Percentiles rank a stretch among this genome's conserved stretches.
phyloP scores from a whole-genome alignment of 306 rosid genomes.

The Lotus japonicus region DNA sequence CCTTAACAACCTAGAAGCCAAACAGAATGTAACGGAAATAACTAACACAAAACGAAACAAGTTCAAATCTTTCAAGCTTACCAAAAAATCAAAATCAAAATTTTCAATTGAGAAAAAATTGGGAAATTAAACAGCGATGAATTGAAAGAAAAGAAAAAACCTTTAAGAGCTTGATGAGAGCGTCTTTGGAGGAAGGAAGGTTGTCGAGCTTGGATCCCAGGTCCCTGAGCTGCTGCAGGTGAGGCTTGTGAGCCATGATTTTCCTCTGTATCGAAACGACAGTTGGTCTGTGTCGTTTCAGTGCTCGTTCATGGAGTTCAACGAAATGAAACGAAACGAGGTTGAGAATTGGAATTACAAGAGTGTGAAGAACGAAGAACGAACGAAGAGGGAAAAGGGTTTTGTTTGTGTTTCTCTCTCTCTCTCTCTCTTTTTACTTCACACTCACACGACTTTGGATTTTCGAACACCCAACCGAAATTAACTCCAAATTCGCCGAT shows the following conservation, averaged over 20 bases:
- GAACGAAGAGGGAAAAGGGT: conserved; percentile 10
- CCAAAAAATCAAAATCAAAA: no score
- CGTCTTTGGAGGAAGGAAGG: conserved; percentile 73
- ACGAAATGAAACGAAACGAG: background rate
- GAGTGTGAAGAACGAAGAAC: background rate
- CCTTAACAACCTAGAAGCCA: conserved; percentile 4
- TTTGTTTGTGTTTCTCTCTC: background rate
- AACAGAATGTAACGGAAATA: conserved; percentile 23
- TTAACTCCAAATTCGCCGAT: conserved; percentile 18
- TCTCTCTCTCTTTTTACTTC: background rate
- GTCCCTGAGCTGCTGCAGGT: conserved; percentile 81
- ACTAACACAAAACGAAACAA: background rate
- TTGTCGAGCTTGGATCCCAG: conserved; percentile 88
- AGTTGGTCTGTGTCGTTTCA: conserved; percentile 23
- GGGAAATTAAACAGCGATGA: background rate
- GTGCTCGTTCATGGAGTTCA: conserved; percentile 32
- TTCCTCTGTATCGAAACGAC: conserved; percentile 13
- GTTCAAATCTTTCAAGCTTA: background rate
- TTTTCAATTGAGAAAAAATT: background rate
- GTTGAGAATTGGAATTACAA: background rate
- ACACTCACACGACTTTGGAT: background rate
- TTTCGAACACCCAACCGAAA: conserved; percentile 43
- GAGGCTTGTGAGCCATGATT: conserved; percentile 58
- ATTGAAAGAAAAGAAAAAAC: conserved; percentile 28
- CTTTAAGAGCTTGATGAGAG: conserved; percentile 81